These are phyloP conservation scores for Coniochaeta sp. DNA, from an alignment of 2,329 filamentous ascomycete species.

Conservation along the genomic window DNA sequence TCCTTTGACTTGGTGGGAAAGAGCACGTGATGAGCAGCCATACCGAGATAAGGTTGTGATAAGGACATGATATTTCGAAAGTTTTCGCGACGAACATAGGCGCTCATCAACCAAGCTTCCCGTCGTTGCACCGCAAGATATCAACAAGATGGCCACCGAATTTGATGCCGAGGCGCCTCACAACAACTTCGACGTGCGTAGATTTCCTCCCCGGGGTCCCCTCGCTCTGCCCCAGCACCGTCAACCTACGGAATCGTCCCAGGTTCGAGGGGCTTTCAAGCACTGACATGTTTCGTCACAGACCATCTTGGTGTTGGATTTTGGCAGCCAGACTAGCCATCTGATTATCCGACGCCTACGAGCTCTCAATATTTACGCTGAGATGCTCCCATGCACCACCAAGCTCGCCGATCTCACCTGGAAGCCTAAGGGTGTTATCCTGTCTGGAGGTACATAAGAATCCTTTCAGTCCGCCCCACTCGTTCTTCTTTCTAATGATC, in stretches of 20 bases:
- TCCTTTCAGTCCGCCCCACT: not conserved
- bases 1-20: no score
- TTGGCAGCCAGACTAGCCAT: conserved; percentile 9
- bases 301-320: conserved; percentile 11
- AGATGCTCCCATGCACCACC: conserved; percentile 83
- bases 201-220: not conserved
- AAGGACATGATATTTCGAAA: no score
- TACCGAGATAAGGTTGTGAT: no score
- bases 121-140: not conserved
- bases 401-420: conserved; percentile 70
- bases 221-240: not conserved
- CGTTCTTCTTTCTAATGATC: conserved; percentile 1
- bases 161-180: conserved; percentile 11
- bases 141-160: conserved; percentile 6
- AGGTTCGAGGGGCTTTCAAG: no score
- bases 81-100: no score
- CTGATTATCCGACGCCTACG: conserved; percentile 10
- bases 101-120: no score
- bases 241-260: not conserved
- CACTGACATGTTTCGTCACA: conserved; percentile 1
- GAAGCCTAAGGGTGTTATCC: conserved; percentile 78
- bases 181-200: conserved; percentile 11
- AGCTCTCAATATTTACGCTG: conserved; percentile 50
- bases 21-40: no score
- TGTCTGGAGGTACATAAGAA: conserved; percentile 55